Conservation (phyloP, 2,329 filamentous ascomycete species). For the Diaporthe ilicicola region DNA sequence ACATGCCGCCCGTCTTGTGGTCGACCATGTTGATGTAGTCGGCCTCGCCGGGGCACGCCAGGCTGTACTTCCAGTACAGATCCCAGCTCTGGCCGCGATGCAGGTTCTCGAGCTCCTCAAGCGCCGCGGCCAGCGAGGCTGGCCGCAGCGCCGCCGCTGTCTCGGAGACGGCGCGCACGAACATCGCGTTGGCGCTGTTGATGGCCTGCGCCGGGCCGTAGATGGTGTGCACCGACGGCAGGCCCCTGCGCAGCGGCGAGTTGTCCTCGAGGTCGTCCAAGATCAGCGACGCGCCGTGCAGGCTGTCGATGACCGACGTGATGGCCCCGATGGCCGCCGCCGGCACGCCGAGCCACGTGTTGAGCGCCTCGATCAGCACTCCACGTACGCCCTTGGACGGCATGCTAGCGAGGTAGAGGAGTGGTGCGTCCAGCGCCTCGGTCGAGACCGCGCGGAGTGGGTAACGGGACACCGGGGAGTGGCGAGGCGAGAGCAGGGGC, state of each 20-base stretch:
- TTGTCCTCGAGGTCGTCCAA: slow-evolving; percentile 14
- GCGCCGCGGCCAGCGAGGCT: too few relatives aligned
- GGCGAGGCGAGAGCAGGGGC: background rate
- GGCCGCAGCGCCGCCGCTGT: too few relatives aligned
- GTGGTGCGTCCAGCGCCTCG: background rate
- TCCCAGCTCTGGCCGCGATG: slow-evolving; percentile 6
- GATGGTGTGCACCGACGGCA: background rate
- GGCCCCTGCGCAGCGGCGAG: background rate
- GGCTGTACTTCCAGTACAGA: slow-evolving; percentile 5
- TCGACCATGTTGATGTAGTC: slow-evolving; percentile 7
- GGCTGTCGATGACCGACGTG: background rate
- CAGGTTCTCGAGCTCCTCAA: background rate
- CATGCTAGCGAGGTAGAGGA: background rate
- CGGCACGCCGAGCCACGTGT: background rate
- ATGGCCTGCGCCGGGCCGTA: background rate
- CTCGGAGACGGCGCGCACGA: too few relatives aligned
- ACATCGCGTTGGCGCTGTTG: too few relatives aligned
- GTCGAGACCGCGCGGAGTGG: background rate
- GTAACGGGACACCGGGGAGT: background rate
- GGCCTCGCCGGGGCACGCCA: background rate
- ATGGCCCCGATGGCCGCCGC: background rate
- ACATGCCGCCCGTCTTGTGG: background rate
- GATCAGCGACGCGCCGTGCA: slow-evolving; percentile 1
- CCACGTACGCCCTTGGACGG: slow-evolving; percentile 4
- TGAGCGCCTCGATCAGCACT: slow-evolving; percentile 1